Evolutionary conservation across 2,329 filamentous ascomycete species (phyloP).

Genomic region (Xylaria polymorpha): DNA sequence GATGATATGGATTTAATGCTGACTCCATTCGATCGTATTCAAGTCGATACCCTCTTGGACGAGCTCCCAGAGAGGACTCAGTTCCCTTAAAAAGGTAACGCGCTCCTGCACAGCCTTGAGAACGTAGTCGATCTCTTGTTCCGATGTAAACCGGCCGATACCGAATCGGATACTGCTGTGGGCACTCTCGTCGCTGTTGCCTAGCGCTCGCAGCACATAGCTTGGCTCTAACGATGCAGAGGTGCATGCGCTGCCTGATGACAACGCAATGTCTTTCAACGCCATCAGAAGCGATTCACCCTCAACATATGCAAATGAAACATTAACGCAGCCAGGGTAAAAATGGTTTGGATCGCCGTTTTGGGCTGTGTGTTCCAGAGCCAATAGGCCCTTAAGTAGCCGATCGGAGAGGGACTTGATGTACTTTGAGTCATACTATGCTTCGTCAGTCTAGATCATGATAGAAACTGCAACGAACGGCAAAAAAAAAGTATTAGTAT

Average conservation of each 20-base stretch:
- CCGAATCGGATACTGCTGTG: conserved; percentile 98
- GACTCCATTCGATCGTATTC: conserved; percentile 97
- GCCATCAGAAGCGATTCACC: conserved; percentile 98
- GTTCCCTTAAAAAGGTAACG: conserved; percentile 90
- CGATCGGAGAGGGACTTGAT: conserved; percentile 86
- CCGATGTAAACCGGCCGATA: conserved; percentile 96
- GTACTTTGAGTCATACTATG: conserved; percentile 89
- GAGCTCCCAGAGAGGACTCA: conserved; percentile 96
- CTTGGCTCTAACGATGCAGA: conserved; percentile 96
- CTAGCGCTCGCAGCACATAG: conserved; percentile 93
- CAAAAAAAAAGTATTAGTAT: conserved; percentile 45
- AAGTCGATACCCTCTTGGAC: conserved; percentile 97
- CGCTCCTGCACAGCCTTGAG: conserved; percentile 91
- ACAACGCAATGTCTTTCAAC: conserved; percentile 95
- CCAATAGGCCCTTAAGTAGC: conserved; percentile 81
- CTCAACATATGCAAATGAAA: conserved; percentile 98
- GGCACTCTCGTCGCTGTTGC: conserved; percentile 96
- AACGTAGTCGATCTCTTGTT: conserved; percentile 96
- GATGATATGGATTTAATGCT: conserved; percentile 72
- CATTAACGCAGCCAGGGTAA: conserved; percentile 97
- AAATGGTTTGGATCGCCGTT: conserved; percentile 87
- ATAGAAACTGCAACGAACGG: background rate
- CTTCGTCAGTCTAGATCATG: conserved; percentile 20
- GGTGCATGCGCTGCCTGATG: conserved; percentile 95
- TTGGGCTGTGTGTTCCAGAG: conserved; percentile 90